Evolutionary conservation across 768 basidiomycete species (phyloP).

Genomic region (Pleurotus sapidus): DNA sequence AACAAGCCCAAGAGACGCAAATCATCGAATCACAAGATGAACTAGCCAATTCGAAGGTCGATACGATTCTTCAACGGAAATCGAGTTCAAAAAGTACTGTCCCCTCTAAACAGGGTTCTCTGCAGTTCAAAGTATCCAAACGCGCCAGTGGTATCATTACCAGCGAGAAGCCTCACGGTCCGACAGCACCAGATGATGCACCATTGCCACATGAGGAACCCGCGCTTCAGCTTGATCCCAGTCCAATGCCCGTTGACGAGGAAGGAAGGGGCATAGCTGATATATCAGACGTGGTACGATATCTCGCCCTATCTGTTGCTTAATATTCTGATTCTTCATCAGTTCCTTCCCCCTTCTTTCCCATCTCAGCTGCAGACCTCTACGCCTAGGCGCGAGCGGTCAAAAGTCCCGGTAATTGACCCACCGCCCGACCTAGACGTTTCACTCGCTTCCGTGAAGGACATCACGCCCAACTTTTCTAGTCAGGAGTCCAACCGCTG

Average conservation of each 20-base stretch:
- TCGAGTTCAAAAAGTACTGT: neutral
- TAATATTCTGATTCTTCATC: conserved; percentile 21
- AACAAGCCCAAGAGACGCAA: conserved; percentile 35
- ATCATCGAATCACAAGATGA: conserved; percentile 19
- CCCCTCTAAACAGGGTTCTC: neutral
- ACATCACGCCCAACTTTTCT: neutral
- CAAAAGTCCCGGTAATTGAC: conserved; percentile 34
- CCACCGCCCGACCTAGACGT: conserved; percentile 29
- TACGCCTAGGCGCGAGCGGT: conserved; percentile 38
- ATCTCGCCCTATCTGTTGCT: neutral
- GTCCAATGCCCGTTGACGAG: neutral
- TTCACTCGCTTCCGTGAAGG: conserved; percentile 18
- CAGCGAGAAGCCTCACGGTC: neutral
- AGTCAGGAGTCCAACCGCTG: neutral
- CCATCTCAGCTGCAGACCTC: conserved; percentile 50
- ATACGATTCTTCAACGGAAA: neutral
- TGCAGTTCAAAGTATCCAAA: conserved; percentile 6
- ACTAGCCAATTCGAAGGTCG: neutral
- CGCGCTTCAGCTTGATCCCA: neutral
- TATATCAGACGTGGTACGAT: conserved; percentile 25
- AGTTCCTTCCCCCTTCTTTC: conserved; percentile 56
- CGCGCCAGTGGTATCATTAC: neutral
- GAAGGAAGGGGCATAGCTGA: conserved; percentile 13
- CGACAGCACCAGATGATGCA: neutral
- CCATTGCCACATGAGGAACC: neutral